Evolutionary conservation across 805 yeast species (phyloP).

Genomic region (Cyberlindnera misumaiensis): DNA sequence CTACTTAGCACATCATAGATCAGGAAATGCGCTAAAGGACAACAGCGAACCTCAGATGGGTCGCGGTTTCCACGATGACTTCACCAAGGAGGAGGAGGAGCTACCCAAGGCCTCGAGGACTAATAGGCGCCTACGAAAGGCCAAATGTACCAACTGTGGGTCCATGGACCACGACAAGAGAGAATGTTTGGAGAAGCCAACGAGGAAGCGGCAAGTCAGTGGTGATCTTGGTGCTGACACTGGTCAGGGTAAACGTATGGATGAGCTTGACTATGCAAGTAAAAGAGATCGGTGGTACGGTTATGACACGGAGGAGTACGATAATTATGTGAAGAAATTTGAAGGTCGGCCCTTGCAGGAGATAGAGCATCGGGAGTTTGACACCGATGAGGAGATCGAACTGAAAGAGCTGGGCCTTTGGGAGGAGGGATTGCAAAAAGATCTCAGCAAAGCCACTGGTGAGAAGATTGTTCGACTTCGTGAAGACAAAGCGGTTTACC

Average conservation of each 20-base stretch:
- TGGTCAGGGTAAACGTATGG: conserved; percentile 15
- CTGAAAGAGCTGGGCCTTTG: conserved; percentile 32
- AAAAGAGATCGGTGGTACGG: conserved; percentile 49
- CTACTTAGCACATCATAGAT: conserved; percentile 52
- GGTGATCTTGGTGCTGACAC: background rate
- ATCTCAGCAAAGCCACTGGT: conserved; percentile 28
- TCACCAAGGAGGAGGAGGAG: conserved; percentile 16
- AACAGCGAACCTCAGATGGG: conserved; percentile 49
- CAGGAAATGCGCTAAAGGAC: conserved; percentile 21
- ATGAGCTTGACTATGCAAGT: conserved; percentile 23
- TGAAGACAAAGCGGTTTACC: conserved; percentile 71
- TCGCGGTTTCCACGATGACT: conserved; percentile 46
- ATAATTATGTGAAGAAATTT: conserved; percentile 41
- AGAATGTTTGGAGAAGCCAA: conserved; percentile 57
- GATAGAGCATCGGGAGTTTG: conserved; percentile 16
- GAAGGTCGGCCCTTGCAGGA: conserved; percentile 21
- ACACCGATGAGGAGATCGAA: conserved; percentile 39
- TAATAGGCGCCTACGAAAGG: conserved; percentile 20
- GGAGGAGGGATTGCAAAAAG: conserved; percentile 10
- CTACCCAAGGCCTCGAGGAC: background rate
- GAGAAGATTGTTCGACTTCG: conserved; percentile 48
- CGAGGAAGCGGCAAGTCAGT: conserved; percentile 25
- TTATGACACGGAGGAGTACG: conserved; percentile 58
- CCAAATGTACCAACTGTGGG: conserved; percentile 56
- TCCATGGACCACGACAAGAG: conserved; percentile 36